These are phyloP conservation scores for Lantana camara DNA, from an alignment of 257 asterid species.

Conservation along the genomic window DNA sequence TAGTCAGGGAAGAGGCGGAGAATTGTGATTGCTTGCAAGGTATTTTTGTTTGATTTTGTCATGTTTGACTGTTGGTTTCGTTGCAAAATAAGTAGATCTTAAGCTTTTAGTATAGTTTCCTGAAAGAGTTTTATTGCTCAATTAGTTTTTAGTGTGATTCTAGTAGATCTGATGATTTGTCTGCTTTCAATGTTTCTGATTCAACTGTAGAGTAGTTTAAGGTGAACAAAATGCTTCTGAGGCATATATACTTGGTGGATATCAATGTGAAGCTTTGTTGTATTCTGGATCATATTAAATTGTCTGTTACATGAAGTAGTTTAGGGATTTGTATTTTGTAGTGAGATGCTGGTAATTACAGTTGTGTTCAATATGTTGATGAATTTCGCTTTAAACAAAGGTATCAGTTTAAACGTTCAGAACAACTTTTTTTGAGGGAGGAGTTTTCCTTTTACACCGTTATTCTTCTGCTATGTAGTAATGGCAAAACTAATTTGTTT, in stretches of 20 bases:
- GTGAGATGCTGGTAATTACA: too few species aligned
- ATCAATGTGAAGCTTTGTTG: background rate
- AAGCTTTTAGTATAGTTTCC: background rate
- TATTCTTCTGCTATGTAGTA: background rate
- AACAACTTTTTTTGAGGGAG: background rate
- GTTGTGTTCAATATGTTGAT: too few species aligned
- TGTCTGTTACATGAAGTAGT: too few species aligned
- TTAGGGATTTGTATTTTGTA: too few species aligned
- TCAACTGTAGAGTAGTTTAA: background rate
- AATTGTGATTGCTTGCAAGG: conserved; percentile 83
- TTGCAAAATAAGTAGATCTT: conserved; percentile 19
- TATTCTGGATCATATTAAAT: background rate
- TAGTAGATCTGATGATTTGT: conserved; percentile 32
- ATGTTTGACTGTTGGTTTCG: background rate
- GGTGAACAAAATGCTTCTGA: background rate
- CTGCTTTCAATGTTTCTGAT: background rate
- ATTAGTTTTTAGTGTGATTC: background rate
- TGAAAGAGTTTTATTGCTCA: too few species aligned
- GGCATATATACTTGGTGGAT: background rate
- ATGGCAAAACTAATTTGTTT: background rate
- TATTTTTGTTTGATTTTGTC: background rate
- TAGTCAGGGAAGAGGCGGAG: conserved; percentile 79
- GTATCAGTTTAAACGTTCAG: too few species aligned
- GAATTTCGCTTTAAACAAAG: too few species aligned
- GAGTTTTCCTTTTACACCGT: background rate